Percentiles rank a stretch among this genome's conserved stretches.
These are phyloP conservation scores for Paxillus ammoniavirescens DNA, from an alignment of 768 basidiomycete genomes.

Conservation along the genomic window DNA sequence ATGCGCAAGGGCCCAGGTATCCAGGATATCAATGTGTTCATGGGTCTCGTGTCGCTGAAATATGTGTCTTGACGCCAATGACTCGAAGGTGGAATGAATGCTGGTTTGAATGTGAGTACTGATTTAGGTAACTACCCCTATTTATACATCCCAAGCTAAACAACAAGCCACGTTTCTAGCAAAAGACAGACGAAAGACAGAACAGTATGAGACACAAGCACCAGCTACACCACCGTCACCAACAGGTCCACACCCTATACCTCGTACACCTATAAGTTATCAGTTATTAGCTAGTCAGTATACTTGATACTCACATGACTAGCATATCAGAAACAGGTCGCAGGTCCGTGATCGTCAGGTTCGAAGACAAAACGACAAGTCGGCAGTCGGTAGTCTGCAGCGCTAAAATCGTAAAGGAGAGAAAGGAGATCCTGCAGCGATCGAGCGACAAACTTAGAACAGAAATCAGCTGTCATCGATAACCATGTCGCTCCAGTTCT, in stretches of 20 bases:
- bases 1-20: background rate
- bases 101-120: background rate
- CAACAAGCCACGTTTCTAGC: background rate
- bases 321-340: background rate
- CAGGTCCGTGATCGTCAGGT: background rate
- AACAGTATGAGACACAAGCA: no score
- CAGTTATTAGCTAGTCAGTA: background rate
- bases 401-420: background rate
- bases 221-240: no score
- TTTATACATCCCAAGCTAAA: no score
- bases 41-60: background rate
- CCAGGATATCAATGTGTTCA: background rate
- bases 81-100: no score
- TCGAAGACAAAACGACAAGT: background rate
- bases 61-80: no score
- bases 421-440: no score
- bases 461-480: no score
- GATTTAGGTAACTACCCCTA: background rate
- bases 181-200: no score
- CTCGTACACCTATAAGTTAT: background rate
- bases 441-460: no score
- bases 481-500: no score
- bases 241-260: background rate
- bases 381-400: background rate
- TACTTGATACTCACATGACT: background rate